phyloP scores from a whole-genome alignment of 768 basidiomycete genomes.

The Ramaria sp. region DNA sequence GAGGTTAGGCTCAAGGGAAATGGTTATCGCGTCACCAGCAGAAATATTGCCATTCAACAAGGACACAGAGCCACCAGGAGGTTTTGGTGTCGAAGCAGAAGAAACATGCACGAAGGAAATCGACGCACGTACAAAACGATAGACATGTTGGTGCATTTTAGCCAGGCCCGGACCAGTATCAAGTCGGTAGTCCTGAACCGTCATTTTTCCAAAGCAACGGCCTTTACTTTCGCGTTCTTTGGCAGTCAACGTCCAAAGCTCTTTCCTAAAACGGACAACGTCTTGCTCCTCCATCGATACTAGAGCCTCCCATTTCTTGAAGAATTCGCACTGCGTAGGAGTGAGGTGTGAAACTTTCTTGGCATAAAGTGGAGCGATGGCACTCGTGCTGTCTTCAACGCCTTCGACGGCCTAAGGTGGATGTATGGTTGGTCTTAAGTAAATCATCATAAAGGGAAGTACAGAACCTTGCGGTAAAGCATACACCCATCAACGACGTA shows the following conservation, averaged over 20 bases:
- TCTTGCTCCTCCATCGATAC: slow-evolving; percentile 85
- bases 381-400: slow-evolving; percentile 39
- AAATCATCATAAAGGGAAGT: neutral
- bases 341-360: slow-evolving; percentile 78
- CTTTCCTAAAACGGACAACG: slow-evolving; percentile 70
- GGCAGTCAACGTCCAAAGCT: slow-evolving; percentile 88
- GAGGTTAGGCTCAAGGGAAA: slow-evolving; percentile 84
- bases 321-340: slow-evolving; percentile 57
- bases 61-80: slow-evolving; percentile 17
- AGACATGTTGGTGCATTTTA: slow-evolving; percentile 72
- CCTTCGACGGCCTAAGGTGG: slow-evolving; percentile 53
- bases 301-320: slow-evolving; percentile 83
- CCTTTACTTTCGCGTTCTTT: slow-evolving; percentile 71
- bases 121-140: slow-evolving; percentile 43
- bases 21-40: slow-evolving; percentile 69
- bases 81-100: neutral
- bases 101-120: slow-evolving; percentile 15
- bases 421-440: neutral
- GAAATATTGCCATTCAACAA: slow-evolving; percentile 74
- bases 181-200: slow-evolving; percentile 31
- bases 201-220: slow-evolving; percentile 77
- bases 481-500: slow-evolving; percentile 82
- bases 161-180: slow-evolving; percentile 21
- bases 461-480: slow-evolving; percentile 74
- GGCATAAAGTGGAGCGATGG: slow-evolving; percentile 51